Conservation (phyloP, 2,329 filamentous ascomycete genomes). For the Penicillium sp. region DNA sequence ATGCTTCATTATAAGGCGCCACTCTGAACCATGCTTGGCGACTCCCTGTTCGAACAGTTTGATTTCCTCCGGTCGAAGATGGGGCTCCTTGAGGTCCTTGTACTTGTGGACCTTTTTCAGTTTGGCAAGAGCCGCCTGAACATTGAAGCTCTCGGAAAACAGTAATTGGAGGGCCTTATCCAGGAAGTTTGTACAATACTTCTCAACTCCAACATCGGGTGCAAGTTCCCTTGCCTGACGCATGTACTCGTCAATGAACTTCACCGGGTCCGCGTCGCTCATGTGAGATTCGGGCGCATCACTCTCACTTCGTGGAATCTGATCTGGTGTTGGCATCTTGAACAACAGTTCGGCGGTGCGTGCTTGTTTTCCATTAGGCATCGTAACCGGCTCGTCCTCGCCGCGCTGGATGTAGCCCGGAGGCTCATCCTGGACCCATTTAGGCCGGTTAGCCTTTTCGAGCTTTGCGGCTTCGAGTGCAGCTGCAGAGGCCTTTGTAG, state of each 20-base stretch:
- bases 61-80: slow-evolving; percentile 68
- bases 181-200: slow-evolving; percentile 76
- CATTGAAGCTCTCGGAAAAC: slow-evolving; percentile 65
- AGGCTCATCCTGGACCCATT: slow-evolving; percentile 91
- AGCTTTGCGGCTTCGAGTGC: slow-evolving; percentile 76
- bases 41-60: slow-evolving; percentile 93
- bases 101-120: slow-evolving; percentile 64
- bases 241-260: slow-evolving; percentile 73
- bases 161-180: slow-evolving; percentile 76
- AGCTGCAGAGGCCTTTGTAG: slow-evolving; percentile 58
- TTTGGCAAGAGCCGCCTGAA: slow-evolving; percentile 63
- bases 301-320: slow-evolving; percentile 45
- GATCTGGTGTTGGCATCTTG: slow-evolving; percentile 60
- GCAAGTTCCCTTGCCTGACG: slow-evolving; percentile 60
- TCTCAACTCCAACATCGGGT: slow-evolving; percentile 63
- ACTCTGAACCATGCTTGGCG: slow-evolving; percentile 82
- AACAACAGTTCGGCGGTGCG: slow-evolving; percentile 73
- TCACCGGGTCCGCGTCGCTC: slow-evolving; percentile 39
- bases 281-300: slow-evolving; percentile 36
- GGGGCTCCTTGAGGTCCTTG: slow-evolving; percentile 75
- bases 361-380: slow-evolving; percentile 60
- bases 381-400: slow-evolving; percentile 61
- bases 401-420: slow-evolving; percentile 78
- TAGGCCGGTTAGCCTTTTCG: slow-evolving; percentile 73
- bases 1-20: slow-evolving; percentile 74